Base-by-base conservation (phyloP, 1,284 basidiomycete genomes). In the Trametes pubescens region DNA sequence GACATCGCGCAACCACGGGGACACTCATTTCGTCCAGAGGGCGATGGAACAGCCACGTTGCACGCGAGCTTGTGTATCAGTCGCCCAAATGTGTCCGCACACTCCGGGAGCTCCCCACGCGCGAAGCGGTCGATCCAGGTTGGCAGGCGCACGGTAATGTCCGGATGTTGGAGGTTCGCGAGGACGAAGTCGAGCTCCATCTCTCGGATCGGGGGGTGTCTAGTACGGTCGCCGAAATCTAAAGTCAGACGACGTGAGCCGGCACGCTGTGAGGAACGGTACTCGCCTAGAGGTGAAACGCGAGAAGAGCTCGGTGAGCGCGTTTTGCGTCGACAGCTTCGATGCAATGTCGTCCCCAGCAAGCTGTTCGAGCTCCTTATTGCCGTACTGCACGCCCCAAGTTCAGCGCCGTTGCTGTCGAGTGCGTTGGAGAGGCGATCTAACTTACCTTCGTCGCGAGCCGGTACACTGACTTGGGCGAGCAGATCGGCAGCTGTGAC, bases 381-480 rank as follows among this genome's bases (percentile, higher is more conserved):
- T 56, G 35, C 63, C 68, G 37, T 65, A 61, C 59, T 64, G 18
- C 8, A 26, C 9, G 29, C 35, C 26, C 24, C 43, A 37, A 13
- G 2, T 16, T 4, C 14, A 14, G 26, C 1, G 18, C 24, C 9
- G 44, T n/a, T n/a, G n/a, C n/a, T n/a, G n/a, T n/a, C n/a, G 14
- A 14, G 37, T 8, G 18, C 2, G 18, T 3, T 2, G 14, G 4
- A 16, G 4, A 18, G 4, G 18, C 9, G 18, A 21, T 18, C 7
- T 6, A 29, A 60, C 61, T 35, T 22, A 71, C 71, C 54, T 68
- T 71, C 14, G 61, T 52, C 3, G 69, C 68, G 8, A 72, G 55
- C 4, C 68, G 61, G 53, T 71, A 69, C 62, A 67, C 64, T 2
- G 71, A 71, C 61, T 72, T 72, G 8, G 69, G 66, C 3, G 71